Evolutionary conservation across 2,329 filamentous ascomycete species (phyloP).

Genomic region (Botrytis aclada): DNA sequence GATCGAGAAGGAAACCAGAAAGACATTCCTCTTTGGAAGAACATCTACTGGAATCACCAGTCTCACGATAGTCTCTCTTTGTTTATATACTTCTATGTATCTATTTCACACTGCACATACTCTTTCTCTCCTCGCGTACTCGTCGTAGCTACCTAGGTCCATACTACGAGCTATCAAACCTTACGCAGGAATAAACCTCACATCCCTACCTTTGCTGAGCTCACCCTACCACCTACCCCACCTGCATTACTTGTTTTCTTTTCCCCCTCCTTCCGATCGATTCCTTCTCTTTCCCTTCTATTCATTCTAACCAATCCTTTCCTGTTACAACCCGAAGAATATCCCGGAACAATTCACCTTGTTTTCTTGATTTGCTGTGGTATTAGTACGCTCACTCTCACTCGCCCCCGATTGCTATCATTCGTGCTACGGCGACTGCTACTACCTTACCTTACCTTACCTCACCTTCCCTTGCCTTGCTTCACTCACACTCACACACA

Average conservation of each 20-base stretch:
- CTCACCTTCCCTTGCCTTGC: not conserved
- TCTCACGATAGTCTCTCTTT: not conserved
- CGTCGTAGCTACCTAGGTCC: not conserved
- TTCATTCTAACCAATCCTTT: not conserved
- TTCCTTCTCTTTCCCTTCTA: slow-evolving; percentile 14
- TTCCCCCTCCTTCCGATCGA: slow-evolving; percentile 7
- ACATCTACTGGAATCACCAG: not conserved
- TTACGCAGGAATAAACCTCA: not conserved
- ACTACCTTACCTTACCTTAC: not conserved
- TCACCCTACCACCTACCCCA: slow-evolving; percentile 2
- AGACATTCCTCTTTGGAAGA: not conserved
- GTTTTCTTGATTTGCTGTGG: not conserved
- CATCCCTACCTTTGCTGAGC: not conserved
- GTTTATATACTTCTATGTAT: not conserved
- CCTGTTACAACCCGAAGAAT: not conserved
- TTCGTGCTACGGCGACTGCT: not conserved
- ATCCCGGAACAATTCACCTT: not conserved
- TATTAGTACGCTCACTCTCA: not conserved
- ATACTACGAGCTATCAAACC: not conserved
- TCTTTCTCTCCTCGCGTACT: too few species aligned
- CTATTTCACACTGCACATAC: too few species aligned
- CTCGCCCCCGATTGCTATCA: not conserved
- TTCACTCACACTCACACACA: too few species aligned
- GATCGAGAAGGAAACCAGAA: not conserved
- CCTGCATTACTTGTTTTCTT: not conserved